These are phyloP conservation scores for Leonotis leonurus DNA, from an alignment of 257 asterid genomes.

Conservation along the genomic window DNA sequence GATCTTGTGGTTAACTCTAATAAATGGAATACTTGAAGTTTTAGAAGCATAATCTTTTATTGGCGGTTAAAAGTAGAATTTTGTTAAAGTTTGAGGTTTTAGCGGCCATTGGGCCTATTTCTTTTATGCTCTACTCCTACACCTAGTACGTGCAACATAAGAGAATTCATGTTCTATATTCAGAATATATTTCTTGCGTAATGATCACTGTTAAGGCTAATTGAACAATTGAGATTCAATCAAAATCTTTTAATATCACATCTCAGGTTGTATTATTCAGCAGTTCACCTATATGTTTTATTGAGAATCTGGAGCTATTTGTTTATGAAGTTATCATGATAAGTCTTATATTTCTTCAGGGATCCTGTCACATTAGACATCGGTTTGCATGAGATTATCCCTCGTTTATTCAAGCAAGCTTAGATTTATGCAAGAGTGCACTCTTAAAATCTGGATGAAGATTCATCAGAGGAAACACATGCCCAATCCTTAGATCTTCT, in stretches of 20 bases:
- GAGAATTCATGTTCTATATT: too few relatives aligned
- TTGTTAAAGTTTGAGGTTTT: too few relatives aligned
- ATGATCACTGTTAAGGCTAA: neutral
- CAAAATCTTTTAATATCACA: neutral
- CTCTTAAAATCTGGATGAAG: conserved; percentile 8
- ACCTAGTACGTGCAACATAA: too few relatives aligned
- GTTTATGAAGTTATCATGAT: conserved; percentile 14
- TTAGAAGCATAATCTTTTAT: too few relatives aligned
- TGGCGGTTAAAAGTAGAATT: too few relatives aligned
- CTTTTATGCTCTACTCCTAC: too few relatives aligned
- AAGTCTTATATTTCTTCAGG: conserved; percentile 34
- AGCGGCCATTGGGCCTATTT: too few relatives aligned
- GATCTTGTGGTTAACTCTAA: too few relatives aligned
- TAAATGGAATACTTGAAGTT: too few relatives aligned
- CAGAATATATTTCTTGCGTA: too few relatives aligned
- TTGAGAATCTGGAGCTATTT: neutral
- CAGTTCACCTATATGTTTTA: neutral
- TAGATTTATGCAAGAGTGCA: too few relatives aligned
- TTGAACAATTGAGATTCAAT: neutral
- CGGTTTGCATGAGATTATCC: conserved; percentile 72
- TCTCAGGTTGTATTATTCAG: neutral
- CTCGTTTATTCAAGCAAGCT: conserved; percentile 75
- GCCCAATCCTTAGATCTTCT: conserved; percentile 9
- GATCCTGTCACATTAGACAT: conserved; percentile 82
- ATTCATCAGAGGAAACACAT: conserved; percentile 8